These are phyloP conservation scores for Craterostigma plantagineum DNA, from an alignment of 257 asterid species.

Conservation along the genomic window DNA sequence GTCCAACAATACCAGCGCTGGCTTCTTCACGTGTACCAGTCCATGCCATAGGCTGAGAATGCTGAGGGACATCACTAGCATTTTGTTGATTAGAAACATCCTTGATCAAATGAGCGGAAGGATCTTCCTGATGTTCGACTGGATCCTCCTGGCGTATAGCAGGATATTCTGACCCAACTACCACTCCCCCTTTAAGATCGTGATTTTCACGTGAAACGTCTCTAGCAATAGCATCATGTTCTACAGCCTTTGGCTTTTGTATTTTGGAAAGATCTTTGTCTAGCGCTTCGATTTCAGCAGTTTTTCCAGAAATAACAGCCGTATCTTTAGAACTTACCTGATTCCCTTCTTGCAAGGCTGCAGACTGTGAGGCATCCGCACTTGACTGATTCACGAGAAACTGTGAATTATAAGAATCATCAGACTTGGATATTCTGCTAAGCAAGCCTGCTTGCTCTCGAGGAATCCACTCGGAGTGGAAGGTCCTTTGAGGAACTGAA, in stretches of 20 bases:
- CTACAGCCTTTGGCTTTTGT: conserved; percentile 14
- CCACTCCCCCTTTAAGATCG: too few relatives aligned
- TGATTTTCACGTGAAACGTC: conserved; percentile 22
- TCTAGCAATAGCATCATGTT: conserved; percentile 16
- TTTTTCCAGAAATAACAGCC: too few relatives aligned
- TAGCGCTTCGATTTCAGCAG: conserved; percentile 18
- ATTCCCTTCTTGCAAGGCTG: too few relatives aligned
- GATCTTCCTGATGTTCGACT: conserved; percentile 25
- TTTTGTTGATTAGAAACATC: too few relatives aligned
- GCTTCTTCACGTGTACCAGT: conserved; percentile 25
- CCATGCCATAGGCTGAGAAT: too few relatives aligned
- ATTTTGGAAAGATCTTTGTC: conserved; percentile 17
- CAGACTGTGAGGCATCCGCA: conserved; percentile 12
- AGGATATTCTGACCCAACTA: too few relatives aligned
- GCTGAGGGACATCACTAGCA: too few relatives aligned
- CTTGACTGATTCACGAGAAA: conserved; percentile 39
- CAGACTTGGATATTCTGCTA: conserved; percentile 77
- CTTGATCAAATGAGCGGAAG: too few relatives aligned
- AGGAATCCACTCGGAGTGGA: conserved; percentile 60
- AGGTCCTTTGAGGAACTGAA: conserved; percentile 42
- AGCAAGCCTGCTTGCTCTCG: conserved; percentile 50
- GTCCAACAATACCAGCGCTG: conserved; percentile 19
- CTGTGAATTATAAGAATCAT: conserved; percentile 68
- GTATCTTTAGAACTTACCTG: too few relatives aligned
- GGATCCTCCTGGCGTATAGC: conserved; percentile 20